phyloP scores from a whole-genome alignment of 352 stramenopile species.

The Phytophthora idaei region DNA sequence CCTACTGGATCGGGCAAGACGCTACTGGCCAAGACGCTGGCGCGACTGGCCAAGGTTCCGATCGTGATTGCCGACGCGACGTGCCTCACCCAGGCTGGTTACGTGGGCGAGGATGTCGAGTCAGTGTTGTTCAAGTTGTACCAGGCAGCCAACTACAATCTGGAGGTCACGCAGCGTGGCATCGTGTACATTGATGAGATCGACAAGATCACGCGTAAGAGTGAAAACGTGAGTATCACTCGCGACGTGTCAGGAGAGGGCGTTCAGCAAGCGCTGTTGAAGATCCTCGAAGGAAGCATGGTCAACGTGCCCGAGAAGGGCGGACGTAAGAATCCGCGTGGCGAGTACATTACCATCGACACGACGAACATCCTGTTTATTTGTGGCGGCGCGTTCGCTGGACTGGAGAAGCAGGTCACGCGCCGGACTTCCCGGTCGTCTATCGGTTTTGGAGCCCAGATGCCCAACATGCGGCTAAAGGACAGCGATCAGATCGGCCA shows the following conservation, averaged over 20 bases:
- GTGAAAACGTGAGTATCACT: conserved; percentile 93
- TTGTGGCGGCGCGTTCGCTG: conserved; percentile 96
- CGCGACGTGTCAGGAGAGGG: conserved; percentile 98
- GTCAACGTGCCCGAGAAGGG: conserved; percentile 98
- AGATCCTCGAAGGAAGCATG: conserved; percentile 98
- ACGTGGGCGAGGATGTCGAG: conserved; percentile 99
- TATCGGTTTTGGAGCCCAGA: conserved; percentile 98
- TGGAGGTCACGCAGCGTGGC: conserved; percentile 95
- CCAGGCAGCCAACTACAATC: conserved; percentile 95
- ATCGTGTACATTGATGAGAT: conserved; percentile 99
- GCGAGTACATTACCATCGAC: conserved; percentile 98
- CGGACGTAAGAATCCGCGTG: conserved; percentile 95
- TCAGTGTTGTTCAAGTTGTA: conserved; percentile 98
- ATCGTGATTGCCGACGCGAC: conserved; percentile 98
- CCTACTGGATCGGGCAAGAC: conserved; percentile 98
- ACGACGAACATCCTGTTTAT: conserved; percentile 99
- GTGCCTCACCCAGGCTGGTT: conserved; percentile 97
- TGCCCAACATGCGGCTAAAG: conserved; percentile 80
- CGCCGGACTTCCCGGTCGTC: conserved; percentile 92
- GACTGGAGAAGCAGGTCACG: conserved; percentile 95
- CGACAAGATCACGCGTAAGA: conserved; percentile 96
- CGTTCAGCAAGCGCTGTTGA: conserved; percentile 98
- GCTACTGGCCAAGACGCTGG: conserved; percentile 96
- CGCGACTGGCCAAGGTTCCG: conserved; percentile 95
- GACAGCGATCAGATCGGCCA: conserved; percentile 88